Evolutionary conservation across 2,329 filamentous ascomycete genomes (phyloP).

Genomic region (Venturiaceae sp.): DNA sequence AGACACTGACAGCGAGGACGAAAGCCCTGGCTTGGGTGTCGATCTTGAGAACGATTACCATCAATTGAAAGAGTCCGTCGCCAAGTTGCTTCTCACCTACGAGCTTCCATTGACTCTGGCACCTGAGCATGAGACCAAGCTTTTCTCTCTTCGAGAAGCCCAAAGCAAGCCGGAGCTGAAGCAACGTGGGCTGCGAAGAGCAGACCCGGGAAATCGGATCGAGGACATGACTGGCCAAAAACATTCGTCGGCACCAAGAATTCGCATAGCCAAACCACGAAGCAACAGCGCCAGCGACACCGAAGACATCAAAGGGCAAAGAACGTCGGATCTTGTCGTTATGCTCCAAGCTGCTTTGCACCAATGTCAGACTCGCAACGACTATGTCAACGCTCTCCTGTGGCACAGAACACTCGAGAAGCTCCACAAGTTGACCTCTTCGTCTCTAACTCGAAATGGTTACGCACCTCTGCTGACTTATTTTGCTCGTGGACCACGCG

Average conservation of each 20-base stretch:
- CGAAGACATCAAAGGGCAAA: conserved; percentile 25
- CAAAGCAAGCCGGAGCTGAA: conserved; percentile 38
- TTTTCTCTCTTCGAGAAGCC: conserved; percentile 53
- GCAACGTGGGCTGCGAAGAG: not conserved
- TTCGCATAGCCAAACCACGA: conserved; percentile 11
- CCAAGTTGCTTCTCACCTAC: conserved; percentile 73
- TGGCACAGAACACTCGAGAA: conserved; percentile 79
- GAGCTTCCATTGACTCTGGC: conserved; percentile 64
- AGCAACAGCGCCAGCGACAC: conserved; percentile 27
- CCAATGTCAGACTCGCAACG: conserved; percentile 67
- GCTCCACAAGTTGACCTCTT: conserved; percentile 52
- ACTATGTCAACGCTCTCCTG: conserved; percentile 74
- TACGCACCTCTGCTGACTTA: conserved; percentile 65
- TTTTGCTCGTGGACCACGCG: conserved; percentile 61
- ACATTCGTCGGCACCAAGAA: conserved; percentile 10
- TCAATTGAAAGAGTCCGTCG: conserved; percentile 67
- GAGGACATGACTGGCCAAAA: conserved; percentile 25
- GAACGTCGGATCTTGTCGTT: conserved; percentile 46
- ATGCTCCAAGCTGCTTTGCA: conserved; percentile 71
- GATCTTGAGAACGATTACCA: conserved; percentile 73
- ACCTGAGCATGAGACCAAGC: conserved; percentile 48
- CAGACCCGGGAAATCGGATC: conserved; percentile 12
- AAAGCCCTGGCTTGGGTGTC: conserved; percentile 30
- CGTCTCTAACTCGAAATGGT: conserved; percentile 54
- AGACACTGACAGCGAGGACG: conserved; percentile 36